These are phyloP conservation scores for Xylaria sp. DNA, from an alignment of 495 filamentous ascomycete species.

Conservation along the genomic window DNA sequence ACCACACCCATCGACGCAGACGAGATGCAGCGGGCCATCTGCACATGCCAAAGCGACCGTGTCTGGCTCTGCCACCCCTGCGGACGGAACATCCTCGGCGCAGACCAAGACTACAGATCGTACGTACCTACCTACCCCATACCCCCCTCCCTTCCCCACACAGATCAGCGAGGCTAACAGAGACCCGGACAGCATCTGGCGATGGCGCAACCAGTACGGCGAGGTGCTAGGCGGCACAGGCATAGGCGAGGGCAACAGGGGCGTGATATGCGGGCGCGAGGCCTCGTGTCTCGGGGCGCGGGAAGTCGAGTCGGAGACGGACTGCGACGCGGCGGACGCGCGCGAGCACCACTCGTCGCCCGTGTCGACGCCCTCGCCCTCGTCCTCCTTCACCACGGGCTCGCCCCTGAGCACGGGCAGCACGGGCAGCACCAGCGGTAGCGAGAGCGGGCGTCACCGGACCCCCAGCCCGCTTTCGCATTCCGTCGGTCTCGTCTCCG, in stretches of 20 bases:
- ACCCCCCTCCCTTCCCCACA: not conserved
- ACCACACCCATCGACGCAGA: constrained; percentile 45
- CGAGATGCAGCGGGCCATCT: constrained; percentile 65
- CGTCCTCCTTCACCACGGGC: constrained; percentile 37
- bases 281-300: constrained; percentile 70
- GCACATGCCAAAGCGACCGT: constrained; percentile 65
- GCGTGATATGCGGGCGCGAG: constrained; percentile 81
- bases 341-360: constrained; percentile 41
- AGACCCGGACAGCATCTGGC: constrained; percentile 70
- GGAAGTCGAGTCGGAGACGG: constrained; percentile 79
- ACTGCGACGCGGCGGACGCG: constrained; percentile 73
- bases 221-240: constrained; percentile 82
- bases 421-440: constrained; percentile 30
- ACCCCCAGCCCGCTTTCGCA: constrained; percentile 46
- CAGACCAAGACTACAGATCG: constrained; percentile 74
- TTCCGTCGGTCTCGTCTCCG: not conserved
- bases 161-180: not conserved
- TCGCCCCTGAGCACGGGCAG: constrained; percentile 29
- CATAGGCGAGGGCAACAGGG: constrained; percentile 86
- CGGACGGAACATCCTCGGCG: constrained; percentile 69
- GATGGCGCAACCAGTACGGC: constrained; percentile 86
- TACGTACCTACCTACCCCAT: constrained; percentile 41
- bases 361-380: constrained; percentile 34
- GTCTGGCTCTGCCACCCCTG: constrained; percentile 86
- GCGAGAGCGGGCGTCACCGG: constrained; percentile 33